Evolutionary conservation across 257 asterid species (phyloP), one percentile per base, ranked within the genome.

Genomic region (Fraxinus cuspidata): DNA sequence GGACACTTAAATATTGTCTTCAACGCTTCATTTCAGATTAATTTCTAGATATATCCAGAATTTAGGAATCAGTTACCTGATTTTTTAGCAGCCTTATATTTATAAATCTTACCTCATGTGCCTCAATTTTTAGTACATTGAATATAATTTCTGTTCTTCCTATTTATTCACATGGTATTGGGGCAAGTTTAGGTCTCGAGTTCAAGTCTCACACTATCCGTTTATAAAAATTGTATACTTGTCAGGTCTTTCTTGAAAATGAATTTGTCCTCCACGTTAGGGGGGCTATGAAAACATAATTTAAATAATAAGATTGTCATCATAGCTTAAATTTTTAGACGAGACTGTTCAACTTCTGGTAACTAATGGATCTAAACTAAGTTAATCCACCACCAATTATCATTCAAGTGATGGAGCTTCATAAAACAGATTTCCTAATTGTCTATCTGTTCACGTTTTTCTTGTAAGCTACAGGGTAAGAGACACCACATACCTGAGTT

Each of bases 401-500:
- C 47, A 1, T 40, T 40, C 15, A 40, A 40, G 47, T 40, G 16
- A 40, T 40, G 47, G 47, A 10, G 47, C 47, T 40, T 40, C 47
- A 13, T 42, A 42, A 12, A 51, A 23, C 60, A 10, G 37, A 18
- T 9, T 25, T 3, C 6, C 32, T n/a, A 29, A 64, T 72, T 40
- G 25, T 31, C 70, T 12, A 58, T 21, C 15, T 18, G 21, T 51
- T 18, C 23, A 35, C 4, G 6, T 27, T 27, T 40, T 27, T 9
- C 3, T 53, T 60, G 23, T 78, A 71, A 77, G 37, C 5, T 49
- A 73, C 49, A 37, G 28, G 56, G 42, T 15, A 21, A 75, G 68
- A 44, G 38, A 71, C 38, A 74, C 71, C 64, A 76, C 81, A 80
- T 78, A 94, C 99, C 99, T 88, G 87, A 92, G 97, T 85, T 94